Evolutionary conservation across 2,329 filamentous ascomycete species (phyloP).

Genomic region (Neurospora sp.): DNA sequence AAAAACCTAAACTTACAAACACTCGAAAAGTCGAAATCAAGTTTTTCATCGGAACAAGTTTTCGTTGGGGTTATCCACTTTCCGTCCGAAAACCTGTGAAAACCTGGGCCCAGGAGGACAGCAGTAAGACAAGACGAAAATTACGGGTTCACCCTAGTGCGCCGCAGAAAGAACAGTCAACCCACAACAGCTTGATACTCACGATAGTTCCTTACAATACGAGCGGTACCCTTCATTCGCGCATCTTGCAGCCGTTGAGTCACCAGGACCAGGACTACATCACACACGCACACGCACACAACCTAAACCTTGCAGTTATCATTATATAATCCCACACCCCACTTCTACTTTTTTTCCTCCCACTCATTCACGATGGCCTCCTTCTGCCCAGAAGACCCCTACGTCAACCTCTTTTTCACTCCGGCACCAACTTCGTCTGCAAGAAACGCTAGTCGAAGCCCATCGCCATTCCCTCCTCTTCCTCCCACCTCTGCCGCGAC

Average conservation of each 20-base stretch:
- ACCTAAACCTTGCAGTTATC: neutral
- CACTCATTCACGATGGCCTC: constrained; percentile 5
- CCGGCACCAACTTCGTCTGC: constrained; percentile 1
- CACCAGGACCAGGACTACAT: neutral
- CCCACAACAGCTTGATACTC: neutral
- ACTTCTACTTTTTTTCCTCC: neutral
- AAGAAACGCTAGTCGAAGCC: neutral
- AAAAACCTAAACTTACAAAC: neutral
- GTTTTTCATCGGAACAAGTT: neutral
- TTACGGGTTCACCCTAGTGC: neutral
- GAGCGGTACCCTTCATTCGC: neutral
- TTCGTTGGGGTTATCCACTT: neutral
- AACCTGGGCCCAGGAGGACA: neutral
- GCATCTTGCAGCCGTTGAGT: neutral
- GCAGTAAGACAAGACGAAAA: neutral
- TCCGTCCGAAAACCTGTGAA: neutral
- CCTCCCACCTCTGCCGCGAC: neutral
- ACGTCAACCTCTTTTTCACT: constrained; percentile 9
- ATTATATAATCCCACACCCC: neutral
- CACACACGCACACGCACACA: neutral
- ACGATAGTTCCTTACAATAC: neutral
- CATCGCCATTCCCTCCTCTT: constrained; percentile 1
- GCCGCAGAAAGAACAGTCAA: neutral
- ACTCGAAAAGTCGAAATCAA: neutral
- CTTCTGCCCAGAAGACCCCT: constrained; percentile 8